These are phyloP conservation scores for Besnoitia besnoiti DNA, from an alignment of 169 alveolate genomes.

Conservation along the genomic window DNA sequence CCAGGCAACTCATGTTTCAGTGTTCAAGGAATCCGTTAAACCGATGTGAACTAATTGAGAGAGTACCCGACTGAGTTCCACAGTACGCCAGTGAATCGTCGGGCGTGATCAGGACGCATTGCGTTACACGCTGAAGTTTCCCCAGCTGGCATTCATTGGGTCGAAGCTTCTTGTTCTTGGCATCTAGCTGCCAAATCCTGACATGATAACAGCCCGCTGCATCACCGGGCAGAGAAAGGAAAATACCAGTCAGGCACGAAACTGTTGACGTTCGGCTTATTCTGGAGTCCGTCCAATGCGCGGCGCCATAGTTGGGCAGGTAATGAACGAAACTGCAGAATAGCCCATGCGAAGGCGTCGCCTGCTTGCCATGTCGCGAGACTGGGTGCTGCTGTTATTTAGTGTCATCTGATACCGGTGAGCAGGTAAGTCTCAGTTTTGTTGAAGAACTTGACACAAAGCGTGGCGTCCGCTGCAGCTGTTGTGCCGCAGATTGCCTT, in stretches of 20 bases:
- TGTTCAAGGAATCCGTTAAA: no score
- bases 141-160: conserved; percentile 75
- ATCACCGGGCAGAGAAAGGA: neutral
- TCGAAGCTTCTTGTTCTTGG: conserved; percentile 75
- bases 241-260: neutral
- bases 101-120: conserved; percentile 81
- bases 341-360: no score
- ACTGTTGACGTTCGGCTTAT: no score
- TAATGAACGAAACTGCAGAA: no score
- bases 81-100: conserved; percentile 85
- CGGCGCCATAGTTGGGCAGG: no score
- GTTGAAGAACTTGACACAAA: conserved; percentile 81
- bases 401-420: neutral
- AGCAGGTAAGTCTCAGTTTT: conserved; percentile 68
- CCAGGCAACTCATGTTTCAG: no score
- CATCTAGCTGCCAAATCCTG: conserved; percentile 78
- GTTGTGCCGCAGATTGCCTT: conserved; percentile 90
- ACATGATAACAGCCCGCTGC: conserved; percentile 86
- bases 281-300: no score
- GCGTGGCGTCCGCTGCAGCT: conserved; percentile 87
- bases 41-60: no score
- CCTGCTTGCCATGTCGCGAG: neutral
- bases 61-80: conserved; percentile 92
- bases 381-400: neutral
- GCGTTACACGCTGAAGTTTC: conserved; percentile 81